Evolutionary conservation across 257 asterid species (phyloP).

Genomic region (Solanum arcanum): DNA sequence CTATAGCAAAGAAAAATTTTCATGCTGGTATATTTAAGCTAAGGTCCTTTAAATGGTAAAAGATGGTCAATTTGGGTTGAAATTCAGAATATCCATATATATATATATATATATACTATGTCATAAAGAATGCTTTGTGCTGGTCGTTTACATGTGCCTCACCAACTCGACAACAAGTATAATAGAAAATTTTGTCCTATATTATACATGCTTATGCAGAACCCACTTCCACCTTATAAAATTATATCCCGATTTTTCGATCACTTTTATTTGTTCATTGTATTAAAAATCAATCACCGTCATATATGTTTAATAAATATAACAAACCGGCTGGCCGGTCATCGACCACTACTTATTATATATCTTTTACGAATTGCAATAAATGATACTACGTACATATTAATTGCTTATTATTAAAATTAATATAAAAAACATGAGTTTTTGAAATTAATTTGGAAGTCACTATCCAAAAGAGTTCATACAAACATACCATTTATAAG

Average conservation of each 20-base stretch:
- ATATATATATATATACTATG: background rate
- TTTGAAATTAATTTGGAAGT: slow-evolving; percentile 6
- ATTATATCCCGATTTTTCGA: fast-evolving
- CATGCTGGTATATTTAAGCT: background rate
- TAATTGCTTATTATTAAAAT: background rate
- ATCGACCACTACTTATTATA: background rate
- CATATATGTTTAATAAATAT: too few species aligned
- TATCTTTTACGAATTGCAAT: background rate
- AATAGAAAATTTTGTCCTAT: background rate
- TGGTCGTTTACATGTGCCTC: background rate
- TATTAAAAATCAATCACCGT: background rate
- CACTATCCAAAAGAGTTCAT: slow-evolving; percentile 11
- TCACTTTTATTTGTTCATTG: background rate
- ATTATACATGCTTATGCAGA: background rate
- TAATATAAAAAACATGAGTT: background rate
- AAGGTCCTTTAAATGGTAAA: background rate
- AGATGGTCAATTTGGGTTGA: background rate
- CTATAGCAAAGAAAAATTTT: background rate
- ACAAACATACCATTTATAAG: slow-evolving; percentile 10
- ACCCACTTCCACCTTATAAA: background rate
- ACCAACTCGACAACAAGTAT: background rate
- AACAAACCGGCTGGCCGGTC: background rate
- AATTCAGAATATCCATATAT: background rate
- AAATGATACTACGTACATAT: background rate
- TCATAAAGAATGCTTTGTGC: background rate